A percentile compares a stretch with the other conserved stretches of the same genome.
phyloP scores from a whole-genome alignment of 2,329 filamentous ascomycete species.

The Sporothrix pseudoabietina region DNA sequence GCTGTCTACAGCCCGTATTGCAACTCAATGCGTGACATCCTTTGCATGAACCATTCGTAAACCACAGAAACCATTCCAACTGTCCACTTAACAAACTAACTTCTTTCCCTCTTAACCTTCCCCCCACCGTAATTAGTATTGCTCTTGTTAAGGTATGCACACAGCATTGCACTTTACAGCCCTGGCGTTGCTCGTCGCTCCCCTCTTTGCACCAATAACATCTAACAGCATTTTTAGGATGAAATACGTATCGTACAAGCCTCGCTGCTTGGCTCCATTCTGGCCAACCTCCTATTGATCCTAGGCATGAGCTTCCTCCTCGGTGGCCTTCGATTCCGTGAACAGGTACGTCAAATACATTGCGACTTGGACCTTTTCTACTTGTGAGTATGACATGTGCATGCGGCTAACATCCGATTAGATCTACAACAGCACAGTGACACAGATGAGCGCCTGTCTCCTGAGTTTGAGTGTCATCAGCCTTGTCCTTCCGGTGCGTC shows the following conservation, averaged over 20 bases:
- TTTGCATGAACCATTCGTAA: conserved; percentile 23
- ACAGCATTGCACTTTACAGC: background rate
- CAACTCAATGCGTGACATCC: conserved; percentile 33
- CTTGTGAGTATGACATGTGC: background rate
- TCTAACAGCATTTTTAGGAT: conserved; percentile 50
- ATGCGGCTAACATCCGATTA: conserved; percentile 38
- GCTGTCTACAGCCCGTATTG: conserved; percentile 20
- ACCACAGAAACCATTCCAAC: background rate
- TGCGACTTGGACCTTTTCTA: too few species aligned
- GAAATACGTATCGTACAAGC: conserved; percentile 92
- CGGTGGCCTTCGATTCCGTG: conserved; percentile 81
- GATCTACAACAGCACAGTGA: conserved; percentile 94
- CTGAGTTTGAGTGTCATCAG: conserved; percentile 89
- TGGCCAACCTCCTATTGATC: conserved; percentile 85
- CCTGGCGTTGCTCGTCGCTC: background rate
- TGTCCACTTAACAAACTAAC: conserved; percentile 41
- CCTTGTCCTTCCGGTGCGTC: conserved; percentile 73
- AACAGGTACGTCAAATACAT: conserved; percentile 61
- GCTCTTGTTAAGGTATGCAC: conserved; percentile 66
- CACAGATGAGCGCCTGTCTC: conserved; percentile 93
- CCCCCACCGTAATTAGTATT: conserved; percentile 56
- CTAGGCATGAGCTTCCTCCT: conserved; percentile 89
- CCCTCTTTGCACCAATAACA: background rate
- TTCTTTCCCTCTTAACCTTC: conserved; percentile 35
- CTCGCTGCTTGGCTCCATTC: conserved; percentile 83